phyloP scores from a whole-genome alignment of 768 basidiomycete genomes.

The Trichaptum fuscoviolaceum region DNA sequence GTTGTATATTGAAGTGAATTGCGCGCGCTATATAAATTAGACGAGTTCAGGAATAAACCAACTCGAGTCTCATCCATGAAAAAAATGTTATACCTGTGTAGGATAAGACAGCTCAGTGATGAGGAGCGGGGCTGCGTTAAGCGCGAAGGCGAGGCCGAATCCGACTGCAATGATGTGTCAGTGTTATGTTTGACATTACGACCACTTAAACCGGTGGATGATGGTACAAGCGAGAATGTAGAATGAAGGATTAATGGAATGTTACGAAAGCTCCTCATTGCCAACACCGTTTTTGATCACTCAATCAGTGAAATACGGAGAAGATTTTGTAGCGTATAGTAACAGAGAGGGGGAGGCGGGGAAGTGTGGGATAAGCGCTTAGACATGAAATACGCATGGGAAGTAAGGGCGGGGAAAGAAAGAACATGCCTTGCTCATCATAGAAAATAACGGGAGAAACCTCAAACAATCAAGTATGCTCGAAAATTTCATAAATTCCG shows the following conservation, averaged over 20 bases:
- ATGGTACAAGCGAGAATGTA: background rate
- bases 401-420: too few species aligned
- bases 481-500: too few species aligned
- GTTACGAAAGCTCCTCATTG: background rate
- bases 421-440: too few species aligned
- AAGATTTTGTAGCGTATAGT: too few species aligned
- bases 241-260: background rate
- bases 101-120: constrained; percentile 67
- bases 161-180: constrained; percentile 41
- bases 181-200: constrained; percentile 1
- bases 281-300: too few species aligned
- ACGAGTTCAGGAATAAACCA: background rate
- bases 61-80: background rate
- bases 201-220: background rate
- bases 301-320: too few species aligned
- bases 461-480: too few species aligned
- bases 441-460: too few species aligned
- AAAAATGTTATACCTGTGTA: constrained; percentile 43
- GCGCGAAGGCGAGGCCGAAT: constrained; percentile 54
- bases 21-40: constrained; percentile 35
- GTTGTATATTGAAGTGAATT: constrained; percentile 63
- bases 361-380: too few species aligned
- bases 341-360: too few species aligned
- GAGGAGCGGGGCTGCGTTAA: constrained; percentile 58
- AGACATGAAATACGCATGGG: too few species aligned